Conservation (phyloP, 2,329 filamentous ascomycete species). For the Apiospora malaysiana region DNA sequence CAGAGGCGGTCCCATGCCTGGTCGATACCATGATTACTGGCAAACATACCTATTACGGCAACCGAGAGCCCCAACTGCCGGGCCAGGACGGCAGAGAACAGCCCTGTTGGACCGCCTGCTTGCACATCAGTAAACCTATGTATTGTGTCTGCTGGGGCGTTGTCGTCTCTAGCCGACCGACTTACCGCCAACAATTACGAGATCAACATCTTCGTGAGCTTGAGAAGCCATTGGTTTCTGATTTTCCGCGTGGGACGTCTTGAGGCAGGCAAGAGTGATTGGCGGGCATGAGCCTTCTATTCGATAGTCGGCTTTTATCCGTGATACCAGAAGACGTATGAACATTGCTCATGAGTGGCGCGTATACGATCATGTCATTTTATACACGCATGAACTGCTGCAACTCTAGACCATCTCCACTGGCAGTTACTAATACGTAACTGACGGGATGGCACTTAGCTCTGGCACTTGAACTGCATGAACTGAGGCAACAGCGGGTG, state of each 20-base stretch:
- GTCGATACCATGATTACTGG: not conserved
- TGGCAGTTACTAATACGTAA: not conserved
- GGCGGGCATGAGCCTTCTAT: not conserved
- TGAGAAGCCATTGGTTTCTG: not conserved
- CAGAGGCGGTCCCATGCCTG: not conserved
- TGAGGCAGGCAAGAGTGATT: too few relatives aligned
- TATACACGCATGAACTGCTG: not conserved
- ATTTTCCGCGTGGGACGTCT: not conserved
- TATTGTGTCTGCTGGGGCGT: too few relatives aligned
- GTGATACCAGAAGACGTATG: not conserved
- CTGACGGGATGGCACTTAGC: not conserved
- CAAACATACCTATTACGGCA: conserved; percentile 42
- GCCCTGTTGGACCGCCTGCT: conserved; percentile 51
- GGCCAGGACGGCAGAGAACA: conserved; percentile 51
- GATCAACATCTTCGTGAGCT: conserved; percentile 35
- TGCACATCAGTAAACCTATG: conserved; percentile 20
- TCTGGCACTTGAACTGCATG: not conserved
- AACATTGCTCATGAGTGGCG: not conserved
- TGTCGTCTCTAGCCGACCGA: not conserved
- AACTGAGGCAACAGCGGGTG: not conserved
- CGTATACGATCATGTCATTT: not conserved
- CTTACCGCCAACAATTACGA: conserved; percentile 46
- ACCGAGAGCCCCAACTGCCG: conserved; percentile 49
- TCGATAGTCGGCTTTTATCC: not conserved
- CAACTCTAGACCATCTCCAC: not conserved